Conservation (phyloP, 768 basidiomycete species). For the Rhizopogon rudus region DNA sequence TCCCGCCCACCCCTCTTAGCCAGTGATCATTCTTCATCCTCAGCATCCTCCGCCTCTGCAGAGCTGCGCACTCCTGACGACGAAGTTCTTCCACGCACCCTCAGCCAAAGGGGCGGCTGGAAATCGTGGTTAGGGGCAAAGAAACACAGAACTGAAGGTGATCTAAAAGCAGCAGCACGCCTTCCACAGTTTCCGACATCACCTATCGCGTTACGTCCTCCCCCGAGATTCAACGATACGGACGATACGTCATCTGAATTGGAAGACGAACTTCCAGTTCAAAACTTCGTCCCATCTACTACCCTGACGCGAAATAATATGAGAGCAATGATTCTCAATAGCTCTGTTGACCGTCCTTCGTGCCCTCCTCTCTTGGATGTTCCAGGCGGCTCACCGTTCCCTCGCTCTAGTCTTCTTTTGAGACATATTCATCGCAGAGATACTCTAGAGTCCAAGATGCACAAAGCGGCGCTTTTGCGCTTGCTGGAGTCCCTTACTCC, state of each 20-base stretch:
- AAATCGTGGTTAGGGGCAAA: slow-evolving; percentile 49
- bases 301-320: slow-evolving; percentile 34
- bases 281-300: slow-evolving; percentile 20
- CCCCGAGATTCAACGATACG: slow-evolving; percentile 15
- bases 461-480: slow-evolving; percentile 46
- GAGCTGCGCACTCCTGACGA: slow-evolving; percentile 59
- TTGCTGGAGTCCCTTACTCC: slow-evolving; percentile 38
- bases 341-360: slow-evolving; percentile 33
- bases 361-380: slow-evolving; percentile 46
- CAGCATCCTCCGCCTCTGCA: slow-evolving; percentile 52
- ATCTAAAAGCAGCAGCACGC: slow-evolving; percentile 26
- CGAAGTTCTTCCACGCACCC: slow-evolving; percentile 32
- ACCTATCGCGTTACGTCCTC: slow-evolving; percentile 15
- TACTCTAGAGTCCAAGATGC: slow-evolving; percentile 40
- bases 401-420: slow-evolving; percentile 50
- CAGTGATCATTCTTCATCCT: slow-evolving; percentile 48
- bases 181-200: slow-evolving; percentile 18
- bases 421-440: slow-evolving; percentile 30
- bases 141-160: slow-evolving; percentile 25
- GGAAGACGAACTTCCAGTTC: slow-evolving; percentile 23
- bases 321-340: slow-evolving; percentile 40
- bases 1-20: slow-evolving; percentile 17
- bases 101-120: slow-evolving; percentile 47
- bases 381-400: slow-evolving; percentile 36
- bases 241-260: slow-evolving; percentile 35